Base-by-base conservation (phyloP, 371 early-diverging fungal species). In the Rhizopus stolonifer region DNA sequence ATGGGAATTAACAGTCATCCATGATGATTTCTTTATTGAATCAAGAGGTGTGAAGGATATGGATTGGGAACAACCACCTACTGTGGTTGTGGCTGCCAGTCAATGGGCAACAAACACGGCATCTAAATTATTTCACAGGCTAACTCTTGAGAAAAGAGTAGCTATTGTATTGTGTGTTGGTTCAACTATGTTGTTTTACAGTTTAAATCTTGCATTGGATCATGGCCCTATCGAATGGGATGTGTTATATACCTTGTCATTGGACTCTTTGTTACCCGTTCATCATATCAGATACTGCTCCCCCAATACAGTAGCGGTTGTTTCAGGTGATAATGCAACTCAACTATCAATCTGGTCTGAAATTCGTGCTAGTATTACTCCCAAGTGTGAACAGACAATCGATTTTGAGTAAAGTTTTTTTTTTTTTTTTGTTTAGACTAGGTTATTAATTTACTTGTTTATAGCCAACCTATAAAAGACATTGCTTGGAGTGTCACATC, bases 401-500 rank as follows among this genome's bases (percentile, higher is more conserved):
- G 15, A 45, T 1, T 71, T 75, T 38, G 38, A 56, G 67, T 60
- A 70, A 65, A n/a, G n/a, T n/a, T n/a, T n/a, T n/a, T n/a, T n/a
- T n/a, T n/a, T n/a, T n/a, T n/a, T n/a, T n/a, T n/a, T n/a, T n/a
- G n/a, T n/a, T n/a, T n/a, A n/a, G n/a, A n/a, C n/a, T n/a, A n/a
- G n/a, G n/a, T n/a, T n/a, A n/a, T n/a, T n/a, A n/a, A n/a, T n/a
- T n/a, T n/a, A n/a, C 36, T 29, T 15, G 8, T 49, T 52, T 19
- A 24, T 40, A 70, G 69, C 10, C 66, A 72, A 26, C 53, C 64
- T 1, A 70, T 86, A 21, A 60, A 66, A 9, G 86, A 74, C 46
- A 49, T 89, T 24, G 86, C 83, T 33, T 89, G 90, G 90, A 76
- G 79, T 60, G 65, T 87, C 13, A 81, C 90, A 3, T 81, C 86